A percentile compares a stretch with the other conserved stretches of the same genome.
These are phyloP conservation scores for Inga laurina DNA, from an alignment of 306 rosid species.

Conservation along the genomic window DNA sequence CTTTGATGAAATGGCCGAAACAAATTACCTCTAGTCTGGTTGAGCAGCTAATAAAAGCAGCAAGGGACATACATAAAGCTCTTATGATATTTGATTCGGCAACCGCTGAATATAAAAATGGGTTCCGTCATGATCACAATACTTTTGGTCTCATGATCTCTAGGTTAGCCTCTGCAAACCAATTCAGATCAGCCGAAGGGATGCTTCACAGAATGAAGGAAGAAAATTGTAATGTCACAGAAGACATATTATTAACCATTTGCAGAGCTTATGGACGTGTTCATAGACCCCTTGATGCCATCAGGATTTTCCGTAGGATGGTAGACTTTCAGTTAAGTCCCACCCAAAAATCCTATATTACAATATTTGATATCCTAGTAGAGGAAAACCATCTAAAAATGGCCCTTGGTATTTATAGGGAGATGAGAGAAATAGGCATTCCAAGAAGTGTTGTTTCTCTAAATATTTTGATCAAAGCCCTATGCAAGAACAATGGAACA, in stretches of 20 bases:
- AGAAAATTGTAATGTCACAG: slow-evolving; percentile 63
- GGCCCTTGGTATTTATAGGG: slow-evolving; percentile 69
- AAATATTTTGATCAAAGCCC: slow-evolving; percentile 87
- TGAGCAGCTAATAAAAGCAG: slow-evolving; percentile 67
- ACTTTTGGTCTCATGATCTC: slow-evolving; percentile 73
- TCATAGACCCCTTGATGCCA: slow-evolving; percentile 73
- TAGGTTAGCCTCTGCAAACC: slow-evolving; percentile 65
- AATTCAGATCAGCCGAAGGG: slow-evolving; percentile 72
- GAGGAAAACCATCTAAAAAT: slow-evolving; percentile 75
- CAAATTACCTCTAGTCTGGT: slow-evolving; percentile 59
- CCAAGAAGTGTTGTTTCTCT: slow-evolving; percentile 69
- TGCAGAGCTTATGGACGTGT: slow-evolving; percentile 80
- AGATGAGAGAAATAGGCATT: slow-evolving; percentile 68
- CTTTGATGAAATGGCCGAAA: slow-evolving; percentile 74
- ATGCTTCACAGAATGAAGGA: slow-evolving; percentile 79
- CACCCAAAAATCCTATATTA: slow-evolving; percentile 61
- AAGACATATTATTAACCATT: slow-evolving; percentile 58
- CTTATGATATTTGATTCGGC: slow-evolving; percentile 70
- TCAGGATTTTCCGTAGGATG: slow-evolving; percentile 73
- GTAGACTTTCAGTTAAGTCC: slow-evolving; percentile 60
- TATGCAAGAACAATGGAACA: slow-evolving; percentile 71
- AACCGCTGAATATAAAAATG: slow-evolving; percentile 76
- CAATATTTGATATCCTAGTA: slow-evolving; percentile 74
- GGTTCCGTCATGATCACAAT: slow-evolving; percentile 71
- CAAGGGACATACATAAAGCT: slow-evolving; percentile 66